phyloP scores from a whole-genome alignment of 2,329 filamentous ascomycete species.

The Phialemoniopsis sp. region DNA sequence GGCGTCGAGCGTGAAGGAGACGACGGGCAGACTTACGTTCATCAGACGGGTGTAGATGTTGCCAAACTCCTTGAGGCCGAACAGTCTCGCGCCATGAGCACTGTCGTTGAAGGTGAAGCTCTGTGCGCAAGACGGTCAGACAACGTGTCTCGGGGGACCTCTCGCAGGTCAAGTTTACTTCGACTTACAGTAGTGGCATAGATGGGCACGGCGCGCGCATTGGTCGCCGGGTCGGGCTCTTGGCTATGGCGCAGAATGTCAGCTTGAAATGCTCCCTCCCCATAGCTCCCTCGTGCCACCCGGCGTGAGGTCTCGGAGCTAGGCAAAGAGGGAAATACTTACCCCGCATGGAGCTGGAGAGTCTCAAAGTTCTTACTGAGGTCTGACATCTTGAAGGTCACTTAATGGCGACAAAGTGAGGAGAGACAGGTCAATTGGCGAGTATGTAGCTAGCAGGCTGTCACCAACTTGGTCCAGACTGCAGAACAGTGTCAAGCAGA shows the following conservation, averaged over 20 bases:
- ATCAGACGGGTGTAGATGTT: conserved; percentile 98
- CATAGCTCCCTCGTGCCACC: conserved; percentile 6
- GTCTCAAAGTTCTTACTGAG: conserved; percentile 71
- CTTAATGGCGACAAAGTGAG: no score
- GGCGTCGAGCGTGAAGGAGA: no score
- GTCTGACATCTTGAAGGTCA: conserved; percentile 32
- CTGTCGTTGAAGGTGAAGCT: conserved; percentile 95
- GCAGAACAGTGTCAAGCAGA: no score
- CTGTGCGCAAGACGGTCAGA: conserved; percentile 19
- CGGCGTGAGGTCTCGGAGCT: conserved; percentile 1
- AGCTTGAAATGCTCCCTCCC: conserved; percentile 1
- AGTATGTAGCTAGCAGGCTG: not conserved
- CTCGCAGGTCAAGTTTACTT: conserved; percentile 8
- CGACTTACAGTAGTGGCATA: conserved; percentile 78
- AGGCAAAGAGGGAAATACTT: conserved; percentile 32
- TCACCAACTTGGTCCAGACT: not conserved
- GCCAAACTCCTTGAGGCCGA: conserved; percentile 93
- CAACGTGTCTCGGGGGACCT: not conserved
- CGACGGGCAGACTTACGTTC: conserved; percentile 63
- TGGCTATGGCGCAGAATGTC: conserved; percentile 49
- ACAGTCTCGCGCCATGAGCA: conserved; percentile 89
- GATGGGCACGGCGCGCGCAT: conserved; percentile 88
- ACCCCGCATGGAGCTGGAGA: conserved; percentile 82
- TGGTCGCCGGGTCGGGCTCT: conserved; percentile 74
- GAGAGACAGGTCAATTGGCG: not conserved